Evolutionary conservation across 257 asterid genomes (phyloP).

Genomic region (Forsythia viridissima): DNA sequence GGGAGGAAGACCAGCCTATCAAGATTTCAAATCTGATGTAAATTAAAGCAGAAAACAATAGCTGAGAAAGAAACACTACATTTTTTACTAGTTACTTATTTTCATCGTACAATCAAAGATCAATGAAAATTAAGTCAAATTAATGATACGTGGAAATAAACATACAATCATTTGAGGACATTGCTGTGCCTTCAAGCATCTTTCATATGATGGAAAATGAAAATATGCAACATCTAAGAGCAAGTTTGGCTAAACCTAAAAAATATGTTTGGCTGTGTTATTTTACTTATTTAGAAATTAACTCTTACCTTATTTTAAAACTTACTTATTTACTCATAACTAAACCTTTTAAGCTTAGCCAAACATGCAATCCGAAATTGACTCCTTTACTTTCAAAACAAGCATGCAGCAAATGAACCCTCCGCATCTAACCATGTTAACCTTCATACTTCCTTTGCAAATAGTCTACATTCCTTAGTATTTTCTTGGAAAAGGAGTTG

Average conservation of each 20-base stretch:
- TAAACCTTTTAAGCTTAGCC: too few species aligned
- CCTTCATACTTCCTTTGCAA: background rate
- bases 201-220: background rate
- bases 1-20: constrained; percentile 93
- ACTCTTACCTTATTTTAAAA: too few species aligned
- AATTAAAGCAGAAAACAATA: background rate
- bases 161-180: background rate
- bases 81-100: background rate
- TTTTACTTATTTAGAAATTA: too few species aligned
- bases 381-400: background rate
- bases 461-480: background rate
- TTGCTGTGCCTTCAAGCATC: too few species aligned
- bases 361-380: too few species aligned
- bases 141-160: too few species aligned
- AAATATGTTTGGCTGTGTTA: too few species aligned
- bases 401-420: background rate
- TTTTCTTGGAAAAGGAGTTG: background rate
- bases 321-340: too few species aligned
- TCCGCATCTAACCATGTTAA: background rate
- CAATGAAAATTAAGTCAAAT: background rate
- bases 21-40: background rate
- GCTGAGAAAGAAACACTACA: background rate
- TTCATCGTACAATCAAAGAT: background rate
- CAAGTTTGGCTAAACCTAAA: too few species aligned
- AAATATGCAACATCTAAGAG: too few species aligned